Conservation (phyloP, 75 land plant genomes). For the Sequoia sempervirens region DNA sequence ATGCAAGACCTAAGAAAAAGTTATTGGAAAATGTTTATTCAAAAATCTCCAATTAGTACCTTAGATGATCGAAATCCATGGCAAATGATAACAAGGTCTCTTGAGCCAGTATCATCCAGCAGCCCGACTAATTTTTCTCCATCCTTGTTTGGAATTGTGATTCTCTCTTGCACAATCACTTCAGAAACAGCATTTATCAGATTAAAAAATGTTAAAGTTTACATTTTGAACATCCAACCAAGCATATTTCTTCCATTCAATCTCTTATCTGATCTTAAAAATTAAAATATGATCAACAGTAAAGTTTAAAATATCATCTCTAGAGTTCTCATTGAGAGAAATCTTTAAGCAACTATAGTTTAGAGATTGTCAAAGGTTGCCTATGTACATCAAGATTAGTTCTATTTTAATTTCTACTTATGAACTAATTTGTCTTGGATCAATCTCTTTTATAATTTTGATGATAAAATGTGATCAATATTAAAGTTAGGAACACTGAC, state of each 20-base stretch:
- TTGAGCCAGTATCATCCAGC: constrained; percentile 58
- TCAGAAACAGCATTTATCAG: neutral
- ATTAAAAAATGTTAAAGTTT: neutral
- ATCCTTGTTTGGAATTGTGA: constrained; percentile 35
- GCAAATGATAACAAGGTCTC: constrained; percentile 59
- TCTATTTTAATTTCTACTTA: neutral
- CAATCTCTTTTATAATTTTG: too few species aligned
- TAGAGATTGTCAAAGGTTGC: neutral
- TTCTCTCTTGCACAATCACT: constrained; percentile 25
- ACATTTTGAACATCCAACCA: neutral
- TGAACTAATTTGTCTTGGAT: neutral
- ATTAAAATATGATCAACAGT: neutral
- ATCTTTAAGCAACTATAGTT: neutral
- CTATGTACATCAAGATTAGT: neutral
- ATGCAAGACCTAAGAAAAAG: neutral
- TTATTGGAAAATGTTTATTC: neutral
- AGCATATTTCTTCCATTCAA: neutral
- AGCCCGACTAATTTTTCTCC: constrained; percentile 76
- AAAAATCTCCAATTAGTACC: constrained; percentile 23
- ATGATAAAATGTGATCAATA: too few species aligned
- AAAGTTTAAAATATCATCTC: neutral
- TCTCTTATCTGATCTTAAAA: neutral
- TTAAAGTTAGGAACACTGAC: too few species aligned
- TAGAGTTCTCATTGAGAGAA: neutral
- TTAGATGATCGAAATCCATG: constrained; percentile 79